These are phyloP conservation scores for Pyrenophora tritici-repentis DNA, from an alignment of 2,329 filamentous ascomycete genomes.

Conservation along the genomic window DNA sequence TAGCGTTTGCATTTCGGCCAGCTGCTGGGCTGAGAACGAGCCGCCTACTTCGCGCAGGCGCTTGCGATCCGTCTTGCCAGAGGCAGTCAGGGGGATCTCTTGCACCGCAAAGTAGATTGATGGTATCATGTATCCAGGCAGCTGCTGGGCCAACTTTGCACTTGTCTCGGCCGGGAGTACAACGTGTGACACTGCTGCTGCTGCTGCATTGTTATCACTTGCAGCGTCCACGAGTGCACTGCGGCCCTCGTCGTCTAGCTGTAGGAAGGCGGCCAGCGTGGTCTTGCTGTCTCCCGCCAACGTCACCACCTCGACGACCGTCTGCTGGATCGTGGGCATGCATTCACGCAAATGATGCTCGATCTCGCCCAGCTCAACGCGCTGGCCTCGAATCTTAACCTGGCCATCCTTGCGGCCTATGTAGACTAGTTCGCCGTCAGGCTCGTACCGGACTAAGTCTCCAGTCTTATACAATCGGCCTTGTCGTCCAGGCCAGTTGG, in stretches of 20 bases:
- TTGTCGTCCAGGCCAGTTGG: background rate
- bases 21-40: constrained; percentile 7
- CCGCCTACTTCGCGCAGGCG: constrained; percentile 5
- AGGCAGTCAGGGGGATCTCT: constrained; percentile 29
- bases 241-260: too few relatives aligned
- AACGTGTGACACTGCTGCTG: background rate
- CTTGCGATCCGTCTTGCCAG: too few relatives aligned
- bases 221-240: too few relatives aligned
- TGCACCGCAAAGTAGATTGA: background rate
- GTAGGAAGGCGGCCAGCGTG: background rate
- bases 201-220: background rate
- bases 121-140: background rate
- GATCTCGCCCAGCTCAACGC: too few relatives aligned
- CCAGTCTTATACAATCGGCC: constrained; percentile 9
- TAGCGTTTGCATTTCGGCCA: background rate
- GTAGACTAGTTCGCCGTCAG: background rate
- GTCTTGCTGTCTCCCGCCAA: background rate
- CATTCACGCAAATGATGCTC: background rate
- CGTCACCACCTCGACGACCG: background rate
- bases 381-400: constrained; percentile 28
- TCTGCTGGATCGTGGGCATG: background rate
- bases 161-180: background rate
- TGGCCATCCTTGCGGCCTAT: too few relatives aligned
- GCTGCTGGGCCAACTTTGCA: too few relatives aligned
- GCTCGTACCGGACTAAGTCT: background rate